Base-by-base conservation (phyloP, 192 early-diverging fungal genomes). In the Podila clonocystis region DNA sequence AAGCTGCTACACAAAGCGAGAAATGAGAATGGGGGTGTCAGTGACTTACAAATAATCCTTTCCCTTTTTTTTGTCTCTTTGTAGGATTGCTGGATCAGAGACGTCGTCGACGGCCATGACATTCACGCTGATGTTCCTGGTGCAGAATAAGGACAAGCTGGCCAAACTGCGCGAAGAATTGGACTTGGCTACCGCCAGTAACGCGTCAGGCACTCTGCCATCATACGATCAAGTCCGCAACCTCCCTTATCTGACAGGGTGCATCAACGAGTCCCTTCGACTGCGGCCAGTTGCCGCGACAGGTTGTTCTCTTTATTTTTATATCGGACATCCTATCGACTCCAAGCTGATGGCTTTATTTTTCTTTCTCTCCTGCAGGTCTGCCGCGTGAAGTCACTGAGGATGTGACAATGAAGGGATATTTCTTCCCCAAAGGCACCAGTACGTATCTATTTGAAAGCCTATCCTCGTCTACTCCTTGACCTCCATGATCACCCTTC, bases 261-360 rank as follows among this genome's bases (percentile, higher is more conserved):
- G 88, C 15, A 82, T 90, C 60, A 68, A 88, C 36, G 90, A 91
- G 59, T 78, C 85, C 22, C 70, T 87, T 58, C 78, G 88, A 19
- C 36, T 86, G 4, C 60, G 76, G 38, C 83, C 89, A 5, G 66
- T 85, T 29, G 74, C 84, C 38, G 38, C 72, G 12, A 74, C 72
- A 5, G 72, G 72, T 74, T 67, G 31, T 28, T 13, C 41, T 12
- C 12, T 0, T 26, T 22, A 6, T 5, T 31, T 59, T 34, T 15
- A 36, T 9, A 29, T 36, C 9, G 9, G 34, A 36, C 34, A 36
- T 36, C 34, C 5, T 17, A 22, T 28, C 36, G 15, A 41, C 59
- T 29, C 15, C 26, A 19, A 1, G 12, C 55, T 9, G 5, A 19
- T 41, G 5, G 34, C 4, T 15, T 2, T 4, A 15, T 45, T 1